Evolutionary conservation across 352 stramenopile genomes (phyloP), one percentile per base, ranked within the genome.

Genomic region (Blastocystis hominis): DNA sequence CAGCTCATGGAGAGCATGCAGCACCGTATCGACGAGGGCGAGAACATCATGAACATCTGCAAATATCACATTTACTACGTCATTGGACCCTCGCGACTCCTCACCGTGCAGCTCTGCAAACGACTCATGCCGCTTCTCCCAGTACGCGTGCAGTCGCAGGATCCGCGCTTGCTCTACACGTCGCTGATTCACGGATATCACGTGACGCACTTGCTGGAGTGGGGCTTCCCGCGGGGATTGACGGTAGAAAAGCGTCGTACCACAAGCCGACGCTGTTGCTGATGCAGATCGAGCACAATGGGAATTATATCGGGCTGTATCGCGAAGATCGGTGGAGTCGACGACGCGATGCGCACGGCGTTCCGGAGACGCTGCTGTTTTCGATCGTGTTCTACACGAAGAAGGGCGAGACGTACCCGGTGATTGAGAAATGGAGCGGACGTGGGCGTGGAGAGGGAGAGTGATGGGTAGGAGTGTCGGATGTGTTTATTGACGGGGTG

Each of bases 1-100:
- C 20, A 24, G n/a, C 24, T 66, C 50, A 64, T 84, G 72, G 47
- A 66, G 50, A 17, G 13, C 50, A 84, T 84, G 72, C 72, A 84
- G 50, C 47, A 46, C 2, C 72, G 56, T 1, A 84, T 84, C 55
- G 72, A 84, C 50, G 72, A 84, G 38, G 72, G 72, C 30, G 72
- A 84, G 50, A 50, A 66, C 72, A 84, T 84, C 55, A 64, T 84
- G 72, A 84, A 84, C 50, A 66, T 84, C 2, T 84, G 72, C 55
- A 56, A 61, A 9, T 84, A 84, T 46, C 72, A 84, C 44, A 44
- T 64, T 20, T 84, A 84, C 50, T 84, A 84, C 44, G 72, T 84
- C 38, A 53, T 84, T 13, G 72, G 72, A 15, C 55, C 72, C 0
- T 59, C 72, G 3, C 72, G 72, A 1, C 56, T 84, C 13, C 24